A percentile compares a stretch with the other conserved stretches of the same genome.
phyloP scores from a whole-genome alignment of 345 rosid genomes.

The Populus ilicifolia region DNA sequence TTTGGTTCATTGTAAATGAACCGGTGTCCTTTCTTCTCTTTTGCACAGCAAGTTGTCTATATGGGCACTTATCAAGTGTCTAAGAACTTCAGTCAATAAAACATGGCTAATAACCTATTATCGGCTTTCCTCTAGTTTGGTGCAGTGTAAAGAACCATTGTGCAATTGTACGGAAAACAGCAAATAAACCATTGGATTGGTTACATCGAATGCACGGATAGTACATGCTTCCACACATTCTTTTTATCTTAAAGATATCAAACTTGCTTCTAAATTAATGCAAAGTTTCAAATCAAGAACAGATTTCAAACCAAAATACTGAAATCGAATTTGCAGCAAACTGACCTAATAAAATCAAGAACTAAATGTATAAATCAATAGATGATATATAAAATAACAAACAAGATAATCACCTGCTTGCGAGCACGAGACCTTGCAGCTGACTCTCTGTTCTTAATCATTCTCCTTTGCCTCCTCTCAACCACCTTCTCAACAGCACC shows the following conservation, averaged over 20 bases:
- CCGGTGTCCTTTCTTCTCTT: too few relatives aligned
- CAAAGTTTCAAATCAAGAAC: neutral
- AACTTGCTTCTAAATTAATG: neutral
- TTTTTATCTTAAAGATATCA: neutral
- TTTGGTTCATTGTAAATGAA: neutral
- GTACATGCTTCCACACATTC: neutral
- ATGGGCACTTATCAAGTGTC: neutral
- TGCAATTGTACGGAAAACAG: neutral
- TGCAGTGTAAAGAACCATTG: neutral
- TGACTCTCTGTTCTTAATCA: conserved; percentile 97
- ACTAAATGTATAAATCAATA: conserved; percentile 2
- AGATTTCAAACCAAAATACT: neutral
- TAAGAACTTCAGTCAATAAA: conserved; percentile 1
- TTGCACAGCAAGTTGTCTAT: neutral
- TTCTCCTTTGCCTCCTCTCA: conserved; percentile 96
- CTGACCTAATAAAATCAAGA: neutral
- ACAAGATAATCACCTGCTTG: conserved; percentile 67
- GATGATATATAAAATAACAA: conserved; percentile 8
- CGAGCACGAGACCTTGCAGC: conserved; percentile 99
- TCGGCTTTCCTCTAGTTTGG: neutral
- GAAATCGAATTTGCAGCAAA: neutral
- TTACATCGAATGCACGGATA: neutral
- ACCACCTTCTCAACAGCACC: conserved; percentile 82
- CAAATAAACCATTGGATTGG: neutral
- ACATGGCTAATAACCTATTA: neutral